Conservation (phyloP, 306 rosid genomes). For the Fagus sylvatica region DNA sequence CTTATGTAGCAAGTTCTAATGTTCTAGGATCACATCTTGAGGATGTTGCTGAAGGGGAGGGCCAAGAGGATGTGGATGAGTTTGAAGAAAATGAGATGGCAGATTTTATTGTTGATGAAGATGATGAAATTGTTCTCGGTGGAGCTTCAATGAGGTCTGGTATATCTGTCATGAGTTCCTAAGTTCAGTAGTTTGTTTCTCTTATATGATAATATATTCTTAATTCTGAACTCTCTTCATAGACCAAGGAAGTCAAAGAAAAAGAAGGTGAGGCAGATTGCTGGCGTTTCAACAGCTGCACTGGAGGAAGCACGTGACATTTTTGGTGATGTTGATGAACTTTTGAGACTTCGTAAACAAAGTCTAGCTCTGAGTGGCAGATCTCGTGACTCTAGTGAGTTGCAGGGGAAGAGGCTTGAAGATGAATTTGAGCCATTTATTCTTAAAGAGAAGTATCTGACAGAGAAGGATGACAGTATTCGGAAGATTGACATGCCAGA, state of each 20-base stretch:
- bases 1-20: background rate
- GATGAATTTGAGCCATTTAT: conserved; percentile 92
- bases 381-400: conserved; percentile 36
- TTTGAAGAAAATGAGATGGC: conserved; percentile 99
- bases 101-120: conserved; percentile 94
- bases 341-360: conserved; percentile 54
- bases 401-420: conserved; percentile 75
- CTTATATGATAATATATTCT: background rate
- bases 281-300: conserved; percentile 83
- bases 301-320: conserved; percentile 91
- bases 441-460: conserved; percentile 88
- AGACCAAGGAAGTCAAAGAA: conserved; percentile 34
- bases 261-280: conserved; percentile 62
- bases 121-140: conserved; percentile 46
- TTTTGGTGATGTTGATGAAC: conserved; percentile 90
- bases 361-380: conserved; percentile 28
- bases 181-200: too few species aligned
- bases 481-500: conserved; percentile 83
- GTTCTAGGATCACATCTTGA: conserved; percentile 72
- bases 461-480: conserved; percentile 80
- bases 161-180: background rate
- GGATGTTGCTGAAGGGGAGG: conserved; percentile 93
- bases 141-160: conserved; percentile 76
- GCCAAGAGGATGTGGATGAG: conserved; percentile 85
- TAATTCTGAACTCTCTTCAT: background rate